phyloP scores from a whole-genome alignment of 1,284 basidiomycete species.

The Agaricales sp. region DNA sequence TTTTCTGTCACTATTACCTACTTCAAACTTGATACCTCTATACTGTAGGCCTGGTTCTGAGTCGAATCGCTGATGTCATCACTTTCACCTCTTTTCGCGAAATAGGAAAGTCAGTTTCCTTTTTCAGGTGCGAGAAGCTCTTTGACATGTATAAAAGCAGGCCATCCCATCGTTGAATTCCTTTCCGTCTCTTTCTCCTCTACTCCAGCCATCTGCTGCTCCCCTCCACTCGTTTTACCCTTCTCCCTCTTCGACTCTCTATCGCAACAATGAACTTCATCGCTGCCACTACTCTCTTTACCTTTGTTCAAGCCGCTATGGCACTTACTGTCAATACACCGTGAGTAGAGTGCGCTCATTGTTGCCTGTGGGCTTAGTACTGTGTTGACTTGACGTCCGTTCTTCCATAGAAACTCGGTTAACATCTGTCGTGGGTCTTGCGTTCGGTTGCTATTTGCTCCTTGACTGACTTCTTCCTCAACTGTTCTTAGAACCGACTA shows the following conservation, averaged over 20 bases:
- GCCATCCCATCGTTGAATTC: background rate
- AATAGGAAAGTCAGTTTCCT: background rate
- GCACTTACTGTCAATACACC: slow-evolving; percentile 60
- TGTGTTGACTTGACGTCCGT: background rate
- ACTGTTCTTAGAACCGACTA: slow-evolving; percentile 38
- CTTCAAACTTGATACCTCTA: too few relatives aligned
- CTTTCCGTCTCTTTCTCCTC: background rate
- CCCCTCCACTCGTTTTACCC: background rate
- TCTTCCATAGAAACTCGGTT: slow-evolving; percentile 24
- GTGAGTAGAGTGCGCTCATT: slow-evolving; percentile 27
- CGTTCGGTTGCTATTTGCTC: slow-evolving; percentile 2
- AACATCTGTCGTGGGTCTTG: slow-evolving; percentile 40
- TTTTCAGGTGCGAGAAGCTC: background rate
- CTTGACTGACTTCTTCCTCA: background rate
- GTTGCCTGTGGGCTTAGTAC: slow-evolving; percentile 4
- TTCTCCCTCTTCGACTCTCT: background rate
- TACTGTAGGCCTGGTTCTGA: too few relatives aligned
- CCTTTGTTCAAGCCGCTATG: background rate
- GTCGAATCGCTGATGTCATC: too few relatives aligned
- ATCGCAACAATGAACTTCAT: background rate
- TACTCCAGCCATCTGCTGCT: too few relatives aligned
- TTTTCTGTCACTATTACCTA: too few relatives aligned
- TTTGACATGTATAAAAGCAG: background rate
- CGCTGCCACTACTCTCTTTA: background rate
- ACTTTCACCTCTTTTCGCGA: too few relatives aligned